Evolutionary conservation across 2,329 filamentous ascomycete species (phyloP), one percentile per base, ranked within the genome.

Genomic region (Pseudopyrenochaeta lycopersici): DNA sequence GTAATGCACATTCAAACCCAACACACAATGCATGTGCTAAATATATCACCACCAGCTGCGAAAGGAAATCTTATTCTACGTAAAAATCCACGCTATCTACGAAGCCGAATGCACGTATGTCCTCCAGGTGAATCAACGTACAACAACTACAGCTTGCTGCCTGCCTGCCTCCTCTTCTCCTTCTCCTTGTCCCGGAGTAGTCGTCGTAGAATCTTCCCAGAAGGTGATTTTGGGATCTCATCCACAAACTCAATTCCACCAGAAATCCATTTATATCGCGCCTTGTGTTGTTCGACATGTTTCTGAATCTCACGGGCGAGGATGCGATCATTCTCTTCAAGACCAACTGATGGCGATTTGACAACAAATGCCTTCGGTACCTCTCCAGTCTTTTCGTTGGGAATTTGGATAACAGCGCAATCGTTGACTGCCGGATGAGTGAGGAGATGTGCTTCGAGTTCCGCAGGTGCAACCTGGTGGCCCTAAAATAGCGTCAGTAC

Each of bases 381-480:
- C 63, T 88, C 86, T 23, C 86, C 86, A 1, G 86, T 82, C 5
- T 78, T 72, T 6, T 85, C 85, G 53, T 88, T 86, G 0, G 87
- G 89, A 1, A 92, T 80, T 12, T 88, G 88, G 60, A 95, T 91
- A 7, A 96, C 90, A 12, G 91, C 87, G 62, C 87, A 90, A 75
- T 96, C 91, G 38, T 86, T 85, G n/a, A 95, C 90, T 10, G 83
- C 81, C 0, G 88, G 85, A 71, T 94, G 90, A 0, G 87, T 84
- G 12, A 96, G 85, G 4, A 96, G 81, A 66, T 92, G 89, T 1
- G 90, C 88, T 76, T 96, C 91, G 1, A 96, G 84, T 71, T 95
- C 91, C 1, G 91, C 91, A 0, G 91, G 91, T 0, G 91, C 90
- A 18, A 95, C 91, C 86, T 95, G 91, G 54, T 89, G 81, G 52